phyloP scores from a whole-genome alignment of 805 yeast genomes.

The Blastobotrys attinorum region DNA sequence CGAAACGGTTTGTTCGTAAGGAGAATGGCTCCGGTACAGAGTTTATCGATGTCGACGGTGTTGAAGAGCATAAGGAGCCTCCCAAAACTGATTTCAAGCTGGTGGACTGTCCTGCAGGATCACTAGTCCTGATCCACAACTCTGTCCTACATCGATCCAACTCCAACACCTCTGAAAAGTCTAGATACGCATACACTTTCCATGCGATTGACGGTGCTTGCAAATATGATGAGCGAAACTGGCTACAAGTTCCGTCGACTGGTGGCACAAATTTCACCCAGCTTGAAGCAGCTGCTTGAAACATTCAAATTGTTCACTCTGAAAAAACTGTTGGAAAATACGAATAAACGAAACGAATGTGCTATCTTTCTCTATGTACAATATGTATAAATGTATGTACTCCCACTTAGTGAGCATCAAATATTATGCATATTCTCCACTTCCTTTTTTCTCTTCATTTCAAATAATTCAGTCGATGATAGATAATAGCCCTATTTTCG shows the following conservation, averaged over 20 bases:
- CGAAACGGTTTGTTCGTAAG: constrained; percentile 55
- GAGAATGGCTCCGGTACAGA: constrained; percentile 48
- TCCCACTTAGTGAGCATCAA: too few relatives aligned
- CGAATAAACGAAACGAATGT: too few relatives aligned
- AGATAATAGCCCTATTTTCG: too few relatives aligned
- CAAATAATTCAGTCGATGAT: neutral
- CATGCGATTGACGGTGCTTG: constrained; percentile 66
- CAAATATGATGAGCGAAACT: constrained; percentile 55
- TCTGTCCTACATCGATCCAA: constrained; percentile 67
- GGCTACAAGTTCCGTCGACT: constrained; percentile 70
- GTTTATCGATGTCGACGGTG: constrained; percentile 35
- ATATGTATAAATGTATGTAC: too few relatives aligned
- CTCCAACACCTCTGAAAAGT: constrained; percentile 43
- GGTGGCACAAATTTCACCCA: constrained; percentile 54
- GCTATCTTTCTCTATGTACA: too few relatives aligned
- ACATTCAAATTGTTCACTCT: too few relatives aligned
- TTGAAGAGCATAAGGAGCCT: constrained; percentile 24
- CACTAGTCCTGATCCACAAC: constrained; percentile 63
- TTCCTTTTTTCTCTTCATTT: too few relatives aligned
- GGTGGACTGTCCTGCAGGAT: constrained; percentile 63
- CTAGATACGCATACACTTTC: constrained; percentile 72
- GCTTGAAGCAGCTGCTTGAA: neutral
- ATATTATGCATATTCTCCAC: too few relatives aligned
- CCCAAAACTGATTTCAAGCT: constrained; percentile 38
- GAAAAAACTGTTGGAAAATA: too few relatives aligned